Evolutionary conservation across 2,329 filamentous ascomycete genomes (phyloP), one percentile per base, ranked within the genome.

Genomic region (Neurospora crassa): DNA sequence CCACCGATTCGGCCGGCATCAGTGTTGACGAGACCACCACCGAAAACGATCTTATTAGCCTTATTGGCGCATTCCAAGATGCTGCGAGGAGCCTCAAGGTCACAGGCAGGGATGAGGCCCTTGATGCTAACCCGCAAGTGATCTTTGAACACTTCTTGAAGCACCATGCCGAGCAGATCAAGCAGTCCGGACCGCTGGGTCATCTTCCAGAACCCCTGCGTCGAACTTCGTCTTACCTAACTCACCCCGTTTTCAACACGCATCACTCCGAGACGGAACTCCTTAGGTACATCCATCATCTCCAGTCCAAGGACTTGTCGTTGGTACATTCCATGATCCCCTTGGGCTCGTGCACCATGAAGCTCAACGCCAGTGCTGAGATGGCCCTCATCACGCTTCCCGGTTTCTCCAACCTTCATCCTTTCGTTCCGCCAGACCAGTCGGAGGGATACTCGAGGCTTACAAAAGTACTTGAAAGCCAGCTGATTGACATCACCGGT

Each of bases 271-370:
- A 98, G 83, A 97, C 95, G 0, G 93, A 97, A 81, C 88, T 98
- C 76, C 85, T 98, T 69, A 91, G 95, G 63, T 98, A 98, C 82
- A 97, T 98, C 77, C 87, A 95, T 79, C 93, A 97, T 79, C 86
- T 98, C 5, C 92, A 97, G 80, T 97, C 94, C 69, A 97, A 97
- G 84, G 95, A 98, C 79, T 84, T 98, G 16, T 97, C 95, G 1
- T 86, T 97, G 5, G 92, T 94, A 2, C 95, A 98, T 83, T 97
- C 94, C 18, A 98, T 98, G 95, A 98, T 98, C 73, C 94, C 95
- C 2, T 88, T 98, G 1, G 95, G 95, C 24, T 97, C 95, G 1
- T 98, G 95, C 85, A 98, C 95, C 16, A 98, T 98, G 95, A 98
- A 98, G 85, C 89, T 97, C 70, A 97, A 97, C 80, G 92, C 92